These are phyloP conservation scores for Geotrichum armillariae DNA, from an alignment of 1,139 yeast species.

Conservation along the genomic window DNA sequence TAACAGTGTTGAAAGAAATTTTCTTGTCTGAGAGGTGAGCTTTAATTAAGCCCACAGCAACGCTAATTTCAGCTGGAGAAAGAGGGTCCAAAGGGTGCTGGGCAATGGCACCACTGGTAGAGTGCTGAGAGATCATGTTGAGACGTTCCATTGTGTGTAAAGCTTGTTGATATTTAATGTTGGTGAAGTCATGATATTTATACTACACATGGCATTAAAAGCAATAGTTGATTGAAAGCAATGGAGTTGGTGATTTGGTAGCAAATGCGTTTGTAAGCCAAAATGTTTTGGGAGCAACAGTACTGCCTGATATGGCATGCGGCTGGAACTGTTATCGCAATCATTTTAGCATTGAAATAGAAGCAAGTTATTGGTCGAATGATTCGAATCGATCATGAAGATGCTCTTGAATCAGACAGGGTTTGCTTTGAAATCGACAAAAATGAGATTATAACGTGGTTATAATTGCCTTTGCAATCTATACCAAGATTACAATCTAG, in stretches of 20 bases:
- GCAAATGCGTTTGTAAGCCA: not conserved
- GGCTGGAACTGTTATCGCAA: too few species aligned
- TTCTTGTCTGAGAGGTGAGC: conserved; percentile 45
- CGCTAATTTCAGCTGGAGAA: conserved; percentile 54
- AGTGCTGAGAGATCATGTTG: conserved; percentile 42
- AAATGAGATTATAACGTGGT: too few species aligned
- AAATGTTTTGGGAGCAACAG: not conserved
- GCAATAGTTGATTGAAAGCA: not conserved
- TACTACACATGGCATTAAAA: not conserved
- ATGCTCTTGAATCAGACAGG: too few species aligned
- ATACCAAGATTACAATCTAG: too few species aligned
- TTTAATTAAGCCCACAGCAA: conserved; percentile 47
- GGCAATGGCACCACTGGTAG: conserved; percentile 49
- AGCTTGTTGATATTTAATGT: too few species aligned
- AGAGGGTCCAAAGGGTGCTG: conserved; percentile 75
- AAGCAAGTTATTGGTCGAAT: too few species aligned
- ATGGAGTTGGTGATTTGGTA: not conserved
- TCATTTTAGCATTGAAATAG: too few species aligned
- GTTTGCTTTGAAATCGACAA: too few species aligned
- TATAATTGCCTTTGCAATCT: too few species aligned
- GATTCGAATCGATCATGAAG: too few species aligned
- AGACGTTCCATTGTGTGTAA: conserved; percentile 69
- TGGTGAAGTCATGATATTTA: too few species aligned
- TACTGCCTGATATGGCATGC: too few species aligned
- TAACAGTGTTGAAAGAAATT: conserved; percentile 64